These are phyloP conservation scores for Strobilomyces confusus DNA, from an alignment of 768 basidiomycete genomes.

Conservation along the genomic window DNA sequence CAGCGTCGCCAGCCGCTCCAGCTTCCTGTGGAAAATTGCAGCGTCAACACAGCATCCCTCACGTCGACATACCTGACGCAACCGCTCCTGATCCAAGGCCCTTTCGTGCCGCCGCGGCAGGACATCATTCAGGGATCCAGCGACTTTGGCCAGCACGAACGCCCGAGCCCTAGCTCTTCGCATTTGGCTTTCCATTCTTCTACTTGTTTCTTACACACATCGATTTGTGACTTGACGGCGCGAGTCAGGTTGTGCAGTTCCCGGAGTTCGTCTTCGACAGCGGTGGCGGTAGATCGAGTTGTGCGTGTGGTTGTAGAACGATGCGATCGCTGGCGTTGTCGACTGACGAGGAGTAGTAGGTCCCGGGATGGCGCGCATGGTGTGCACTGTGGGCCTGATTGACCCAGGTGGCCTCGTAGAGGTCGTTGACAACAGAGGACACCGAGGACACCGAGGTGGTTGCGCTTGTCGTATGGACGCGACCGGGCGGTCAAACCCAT, in stretches of 20 bases:
- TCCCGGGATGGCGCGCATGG: too few relatives aligned
- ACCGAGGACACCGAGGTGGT: too few relatives aligned
- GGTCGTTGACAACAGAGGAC: too few relatives aligned
- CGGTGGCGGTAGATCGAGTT: conserved; percentile 74
- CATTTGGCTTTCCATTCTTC: conserved; percentile 69
- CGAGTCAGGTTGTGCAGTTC: conserved; percentile 66
- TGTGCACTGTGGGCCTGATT: too few relatives aligned
- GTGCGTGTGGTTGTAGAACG: conserved; percentile 79
- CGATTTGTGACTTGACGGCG: conserved; percentile 73
- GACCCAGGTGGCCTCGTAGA: too few relatives aligned
- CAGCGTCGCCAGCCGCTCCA: conserved; percentile 69
- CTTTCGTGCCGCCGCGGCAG: conserved; percentile 70
- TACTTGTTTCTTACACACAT: conserved; percentile 67
- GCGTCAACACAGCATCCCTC: conserved; percentile 20
- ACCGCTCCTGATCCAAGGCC: conserved; percentile 70
- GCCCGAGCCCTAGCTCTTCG: conserved; percentile 56
- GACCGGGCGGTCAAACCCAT: too few relatives aligned
- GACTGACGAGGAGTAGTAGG: too few relatives aligned
- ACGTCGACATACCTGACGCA: conserved; percentile 59
- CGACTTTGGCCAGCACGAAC: conserved; percentile 65
- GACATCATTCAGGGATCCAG: conserved; percentile 61
- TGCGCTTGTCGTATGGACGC: too few relatives aligned
- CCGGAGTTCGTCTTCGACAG: conserved; percentile 77
- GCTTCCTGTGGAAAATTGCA: conserved; percentile 66
- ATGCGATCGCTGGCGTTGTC: too few relatives aligned